Evolutionary conservation across 2,329 filamentous ascomycete genomes (phyloP).

Genomic region (Talaromyces funiculosus): DNA sequence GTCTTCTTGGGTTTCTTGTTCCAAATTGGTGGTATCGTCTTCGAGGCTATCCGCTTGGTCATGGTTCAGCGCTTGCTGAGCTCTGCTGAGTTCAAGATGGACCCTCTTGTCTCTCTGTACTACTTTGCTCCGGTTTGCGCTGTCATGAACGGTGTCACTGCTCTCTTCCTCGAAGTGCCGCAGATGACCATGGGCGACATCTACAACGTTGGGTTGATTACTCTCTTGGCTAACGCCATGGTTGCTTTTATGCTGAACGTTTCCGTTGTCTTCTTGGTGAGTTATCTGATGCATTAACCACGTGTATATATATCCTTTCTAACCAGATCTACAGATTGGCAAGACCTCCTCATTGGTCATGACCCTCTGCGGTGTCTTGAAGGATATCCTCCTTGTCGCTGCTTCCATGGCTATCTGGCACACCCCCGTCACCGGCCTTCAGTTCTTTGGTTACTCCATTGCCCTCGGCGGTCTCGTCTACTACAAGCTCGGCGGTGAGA

Average conservation of each 20-base stretch:
- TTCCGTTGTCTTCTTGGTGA: conserved; percentile 77
- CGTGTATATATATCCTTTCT: not conserved
- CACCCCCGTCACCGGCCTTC: conserved; percentile 63
- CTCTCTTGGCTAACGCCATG: conserved; percentile 66
- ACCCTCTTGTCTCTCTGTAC: conserved; percentile 80
- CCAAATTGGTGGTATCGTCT: conserved; percentile 69
- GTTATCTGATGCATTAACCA: conserved; percentile 27
- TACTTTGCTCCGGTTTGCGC: conserved; percentile 85
- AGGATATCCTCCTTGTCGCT: conserved; percentile 76
- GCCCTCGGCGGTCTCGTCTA: conserved; percentile 61
- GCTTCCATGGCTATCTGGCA: conserved; percentile 73
- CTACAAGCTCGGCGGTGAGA: conserved; percentile 69
- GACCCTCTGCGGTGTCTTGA: conserved; percentile 78
- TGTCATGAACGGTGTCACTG: conserved; percentile 68
- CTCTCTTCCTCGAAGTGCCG: conserved; percentile 63
- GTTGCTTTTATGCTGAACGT: conserved; percentile 77
- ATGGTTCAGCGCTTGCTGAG: conserved; percentile 81
- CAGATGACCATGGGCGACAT: conserved; percentile 62
- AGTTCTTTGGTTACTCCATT: conserved; percentile 72
- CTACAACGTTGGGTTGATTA: conserved; percentile 58
- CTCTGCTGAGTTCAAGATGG: conserved; percentile 77
- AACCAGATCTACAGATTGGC: conserved; percentile 58
- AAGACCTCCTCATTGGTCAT: conserved; percentile 82
- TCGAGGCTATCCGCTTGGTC: conserved; percentile 74
- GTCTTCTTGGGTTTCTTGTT: conserved; percentile 58